Percentiles rank a stretch among this genome's conserved stretches.
These are phyloP conservation scores for Exsudoporus floridanus DNA, from an alignment of 1,284 basidiomycete genomes.

Conservation along the genomic window DNA sequence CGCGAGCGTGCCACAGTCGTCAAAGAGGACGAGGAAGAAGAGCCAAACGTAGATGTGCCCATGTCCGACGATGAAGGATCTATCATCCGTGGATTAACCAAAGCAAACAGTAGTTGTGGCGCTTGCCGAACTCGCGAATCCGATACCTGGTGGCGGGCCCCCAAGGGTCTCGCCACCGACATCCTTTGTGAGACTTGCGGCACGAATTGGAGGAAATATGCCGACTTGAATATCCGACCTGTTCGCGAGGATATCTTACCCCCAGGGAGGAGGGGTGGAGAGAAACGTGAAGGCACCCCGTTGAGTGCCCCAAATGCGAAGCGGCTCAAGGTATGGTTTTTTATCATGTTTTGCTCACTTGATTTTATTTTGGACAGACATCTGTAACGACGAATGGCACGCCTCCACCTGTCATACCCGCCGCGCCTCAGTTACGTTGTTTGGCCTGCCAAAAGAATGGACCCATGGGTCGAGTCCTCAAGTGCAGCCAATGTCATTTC, in stretches of 20 bases:
- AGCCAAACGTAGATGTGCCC: conserved; percentile 40
- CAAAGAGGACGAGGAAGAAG: conserved; percentile 43
- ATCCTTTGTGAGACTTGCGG: conserved; percentile 84
- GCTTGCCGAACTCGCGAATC: conserved; percentile 78
- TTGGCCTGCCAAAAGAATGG: conserved; percentile 74
- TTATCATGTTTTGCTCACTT: neutral
- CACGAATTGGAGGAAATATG: conserved; percentile 84
- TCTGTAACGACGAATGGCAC: conserved; percentile 51
- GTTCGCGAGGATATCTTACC: conserved; percentile 60
- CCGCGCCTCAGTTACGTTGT: conserved; percentile 67
- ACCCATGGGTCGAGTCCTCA: conserved; percentile 70
- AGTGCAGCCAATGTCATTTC: conserved; percentile 78
- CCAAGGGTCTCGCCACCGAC: conserved; percentile 67
- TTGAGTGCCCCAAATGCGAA: conserved; percentile 60
- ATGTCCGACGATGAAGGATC: conserved; percentile 75
- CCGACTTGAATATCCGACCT: conserved; percentile 74
- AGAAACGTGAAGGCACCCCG: conserved; percentile 82
- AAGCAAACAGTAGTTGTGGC: conserved; percentile 63
- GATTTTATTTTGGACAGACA: conserved; percentile 40
- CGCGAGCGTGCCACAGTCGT: conserved; percentile 47
- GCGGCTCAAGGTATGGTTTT: conserved; percentile 56
- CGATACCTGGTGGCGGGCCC: conserved; percentile 82
- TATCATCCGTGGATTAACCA: conserved; percentile 55
- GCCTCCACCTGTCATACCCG: conserved; percentile 49
- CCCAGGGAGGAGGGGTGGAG: conserved; percentile 47